Base-by-base conservation (phyloP, 2,329 filamentous ascomycete species). In the Pseudogymnoascus sp. region DNA sequence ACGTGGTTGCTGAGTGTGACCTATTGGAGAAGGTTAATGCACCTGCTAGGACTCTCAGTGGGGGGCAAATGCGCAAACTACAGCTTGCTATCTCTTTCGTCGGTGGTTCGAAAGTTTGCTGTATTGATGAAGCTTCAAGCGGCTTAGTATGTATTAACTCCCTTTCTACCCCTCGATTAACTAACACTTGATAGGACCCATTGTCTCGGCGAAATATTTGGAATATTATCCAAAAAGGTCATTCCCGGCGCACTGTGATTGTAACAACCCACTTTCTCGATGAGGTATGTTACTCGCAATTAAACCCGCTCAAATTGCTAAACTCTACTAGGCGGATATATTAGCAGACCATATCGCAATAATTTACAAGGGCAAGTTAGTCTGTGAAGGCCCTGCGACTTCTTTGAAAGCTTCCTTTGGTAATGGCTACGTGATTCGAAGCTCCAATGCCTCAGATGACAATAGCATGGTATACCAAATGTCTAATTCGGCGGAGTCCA, bases 1-100 rank as follows among this genome's bases (percentile, higher is more conserved):
- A 79, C 21, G 77, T 86, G 3, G 78, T 86, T 40, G 74, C 72
- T 4, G 80, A 80, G 38, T 88, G 85, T 69, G 86, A 88, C 71
- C 75, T 89, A 4, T 75, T 78, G 2, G 78, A 81, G 63, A 89
- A 89, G 72, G 71, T 79, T 5, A 77, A 80, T 34, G 82, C 85
- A 3, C 75, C 75, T 59, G 80, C 84, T 0, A 79, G 79, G 65
- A 86, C 83, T 2, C 74, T 89, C 8, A 87, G 84, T 59, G 86
- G 86, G 40, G 86, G 86, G 2, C 86, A 89, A 70, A 88, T 88
- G 74, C 77, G 86, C 31, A 89, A 88, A 69, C 77, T 88, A 7
- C 86, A 89, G 70, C 75, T 89, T 16, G 85, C 85, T 1, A 86
- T 88, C 77, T 86, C 87, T 81, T 85, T 89, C 66, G 86, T 84